Evolutionary conservation across 164 flowering plant genomes (phyloP), one percentile per base, ranked within the genome.

Genomic region (Brasenia schreberi): DNA sequence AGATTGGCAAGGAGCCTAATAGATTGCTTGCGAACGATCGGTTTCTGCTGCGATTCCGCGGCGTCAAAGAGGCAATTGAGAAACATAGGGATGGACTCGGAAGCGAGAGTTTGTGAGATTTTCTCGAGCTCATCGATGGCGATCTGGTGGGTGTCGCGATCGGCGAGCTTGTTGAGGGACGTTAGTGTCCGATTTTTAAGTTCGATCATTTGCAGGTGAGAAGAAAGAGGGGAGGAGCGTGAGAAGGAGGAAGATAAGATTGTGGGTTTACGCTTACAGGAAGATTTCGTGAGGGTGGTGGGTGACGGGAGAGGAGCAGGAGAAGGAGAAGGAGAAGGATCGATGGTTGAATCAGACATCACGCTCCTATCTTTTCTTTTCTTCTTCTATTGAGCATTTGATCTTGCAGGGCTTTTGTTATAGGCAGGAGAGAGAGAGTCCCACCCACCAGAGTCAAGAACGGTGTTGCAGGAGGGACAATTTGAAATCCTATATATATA

Each of bases 61-160:
- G 92, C 76, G 6, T 94, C 95, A 69, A 76, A 94, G 68, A 91
- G 96, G 77, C 85, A 86, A 52, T 91, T 91, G 68, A 94, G 86
- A 49, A 94, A 78, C 88, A 91, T 86, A 14, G 95, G 81, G 23
- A 91, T 66, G 61, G 77, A 78, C 4, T 90, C 96, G 0, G 83
- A 73, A 12, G 91, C 59, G 45, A 89, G 81, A 75, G 87, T 70
- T 19, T 81, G 79, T 64, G 83, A 79, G 69, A 79, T 81, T 23
- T 76, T 78, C 60, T 87, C 85, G 18, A 94, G 89, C 74, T 91
- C 96, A n/a, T 85, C 83, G 44, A 86, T 74, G 27, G 95, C 98
- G 80, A 91, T 87, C 74, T 89, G 96, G 74, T 91, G 80, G 27
- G 96, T 94, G 77, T 94, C 96, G 0, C 97, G 73, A 71, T 94